A percentile compares a stretch with the other conserved stretches of the same genome.
Evolutionary conservation across 176 grass and related monocot genomes (phyloP).

Genomic region (Oryza coarctata): DNA sequence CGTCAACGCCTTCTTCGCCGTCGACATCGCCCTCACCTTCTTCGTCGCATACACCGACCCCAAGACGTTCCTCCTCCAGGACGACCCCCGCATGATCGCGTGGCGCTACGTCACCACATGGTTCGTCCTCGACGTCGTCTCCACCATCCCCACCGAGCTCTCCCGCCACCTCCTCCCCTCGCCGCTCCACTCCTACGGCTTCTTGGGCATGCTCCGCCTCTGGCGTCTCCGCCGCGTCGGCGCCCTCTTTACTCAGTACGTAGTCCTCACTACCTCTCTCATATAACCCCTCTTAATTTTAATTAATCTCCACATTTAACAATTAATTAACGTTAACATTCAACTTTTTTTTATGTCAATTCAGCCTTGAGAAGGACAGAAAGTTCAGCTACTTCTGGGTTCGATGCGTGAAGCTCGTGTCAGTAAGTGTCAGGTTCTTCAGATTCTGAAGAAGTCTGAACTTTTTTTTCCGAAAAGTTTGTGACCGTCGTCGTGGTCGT

Average conservation of each 20-base stretch:
- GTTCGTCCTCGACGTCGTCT: conserved; percentile 45
- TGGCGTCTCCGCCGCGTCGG: conserved; percentile 50
- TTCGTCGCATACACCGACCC: conserved; percentile 62
- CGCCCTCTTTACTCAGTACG: conserved; percentile 19
- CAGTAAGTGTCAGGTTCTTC: conserved; percentile 40
- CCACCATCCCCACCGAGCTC: conserved; percentile 37
- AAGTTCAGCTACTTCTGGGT: conserved; percentile 85
- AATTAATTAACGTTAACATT: too few species aligned
- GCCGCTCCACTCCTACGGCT: conserved; percentile 1
- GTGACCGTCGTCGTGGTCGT: not conserved
- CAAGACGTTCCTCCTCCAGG: conserved; percentile 49
- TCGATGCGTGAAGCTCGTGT: conserved; percentile 55
- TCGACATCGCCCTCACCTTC: conserved; percentile 80
- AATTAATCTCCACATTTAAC: too few species aligned
- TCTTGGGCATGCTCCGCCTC: conserved; percentile 48
- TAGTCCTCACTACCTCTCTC: not conserved
- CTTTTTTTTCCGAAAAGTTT: too few species aligned
- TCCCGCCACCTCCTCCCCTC: conserved; percentile 10
- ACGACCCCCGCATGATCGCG: conserved; percentile 61
- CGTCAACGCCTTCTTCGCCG: conserved; percentile 62
- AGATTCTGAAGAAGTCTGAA: too few species aligned
- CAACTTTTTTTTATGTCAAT: not conserved
- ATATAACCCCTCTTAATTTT: too few species aligned
- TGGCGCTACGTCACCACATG: conserved; percentile 36
- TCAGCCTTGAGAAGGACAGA: conserved; percentile 75